Evolutionary conservation across 805 yeast species (phyloP).

Genomic region (Metschnikowia continentalis): DNA sequence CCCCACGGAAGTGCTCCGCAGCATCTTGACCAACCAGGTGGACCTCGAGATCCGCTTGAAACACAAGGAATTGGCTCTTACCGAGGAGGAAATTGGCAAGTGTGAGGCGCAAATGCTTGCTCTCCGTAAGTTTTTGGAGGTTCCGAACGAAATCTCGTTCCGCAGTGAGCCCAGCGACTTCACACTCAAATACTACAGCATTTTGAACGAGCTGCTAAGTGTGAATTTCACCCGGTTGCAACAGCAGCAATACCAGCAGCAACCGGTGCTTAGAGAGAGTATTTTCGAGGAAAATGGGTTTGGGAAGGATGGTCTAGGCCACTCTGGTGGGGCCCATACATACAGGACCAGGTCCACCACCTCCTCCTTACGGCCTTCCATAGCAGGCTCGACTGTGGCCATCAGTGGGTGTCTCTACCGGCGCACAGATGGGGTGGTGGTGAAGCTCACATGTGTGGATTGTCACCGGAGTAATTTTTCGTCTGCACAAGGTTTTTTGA

Average conservation of each 20-base stretch:
- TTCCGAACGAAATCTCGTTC: constrained; percentile 36
- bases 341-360: constrained; percentile 51
- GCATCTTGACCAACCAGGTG: constrained; percentile 41
- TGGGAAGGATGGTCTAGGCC: not conserved
- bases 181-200: constrained; percentile 38
- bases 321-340: constrained; percentile 20
- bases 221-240: constrained; percentile 29
- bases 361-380: constrained; percentile 50
- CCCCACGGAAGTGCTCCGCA: constrained; percentile 19
- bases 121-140: constrained; percentile 42
- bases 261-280: constrained; percentile 13
- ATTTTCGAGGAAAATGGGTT: constrained; percentile 7
- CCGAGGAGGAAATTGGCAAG: constrained; percentile 52
- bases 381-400: constrained; percentile 16
- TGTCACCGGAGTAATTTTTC: constrained; percentile 70
- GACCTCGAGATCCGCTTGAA: constrained; percentile 59
- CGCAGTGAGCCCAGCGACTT: constrained; percentile 43
- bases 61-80: constrained; percentile 49
- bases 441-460: constrained; percentile 61
- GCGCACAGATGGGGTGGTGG: constrained; percentile 67
- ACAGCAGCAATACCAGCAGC: constrained; percentile 14
- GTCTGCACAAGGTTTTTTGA: constrained; percentile 75
- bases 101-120: constrained; percentile 56
- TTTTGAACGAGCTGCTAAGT: constrained; percentile 32
- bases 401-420: constrained; percentile 52